Evolutionary conservation across 1,284 basidiomycete species (phyloP), one percentile per base, ranked within the genome.

Genomic region (Veloboletus limbatus): DNA sequence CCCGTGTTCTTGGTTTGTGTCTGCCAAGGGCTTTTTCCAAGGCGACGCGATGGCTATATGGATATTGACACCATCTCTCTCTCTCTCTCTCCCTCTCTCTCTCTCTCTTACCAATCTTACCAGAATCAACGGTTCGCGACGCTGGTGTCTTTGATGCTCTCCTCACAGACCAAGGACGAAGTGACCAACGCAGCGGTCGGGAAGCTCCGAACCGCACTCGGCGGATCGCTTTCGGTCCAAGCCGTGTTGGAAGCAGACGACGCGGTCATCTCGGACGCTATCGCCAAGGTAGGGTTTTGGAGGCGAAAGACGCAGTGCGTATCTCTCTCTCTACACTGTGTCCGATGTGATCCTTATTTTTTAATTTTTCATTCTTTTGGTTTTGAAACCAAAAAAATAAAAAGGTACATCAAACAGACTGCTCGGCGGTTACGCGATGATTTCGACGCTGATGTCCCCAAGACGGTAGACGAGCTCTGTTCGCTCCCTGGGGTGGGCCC

Each of bases 201-300:
- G 3, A 88, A 87, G 54, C 75, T 99, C 2, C 85, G 93, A 17
- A 62, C 67, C 0, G 79, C 80, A 0, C 66, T 99, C 0, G 85
- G 88, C 1, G 89, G 90, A 1, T 86, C 82, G 3, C 67, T 99
- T 16, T 86, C 83, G 0, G 73, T 97, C 1, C 75, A 84, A n/a
- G 81, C 77, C 0, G 62, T 98, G 13, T 71, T 92, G 7, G 69
- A 70, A 0, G 87, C 92, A 0, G 74, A 84, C 5, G 77, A 84
- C 2, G 63, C 70, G 2, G 66, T 70, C 3, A 84, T 99, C 22
- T 75, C 83, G 2, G 73, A 77, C 0, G 85, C 88, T 6, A 96
- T 97, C 49, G 77, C 75, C 43, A 95, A 95, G 71, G 93, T 97
- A 3, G 92, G 94, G 0, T 97, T 97, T 62, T 97, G 93, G 91